Evolutionary conservation across 2,329 filamentous ascomycete genomes (phyloP), one percentile per base, ranked within the genome.

Genomic region (Epichloe coenophiala): DNA sequence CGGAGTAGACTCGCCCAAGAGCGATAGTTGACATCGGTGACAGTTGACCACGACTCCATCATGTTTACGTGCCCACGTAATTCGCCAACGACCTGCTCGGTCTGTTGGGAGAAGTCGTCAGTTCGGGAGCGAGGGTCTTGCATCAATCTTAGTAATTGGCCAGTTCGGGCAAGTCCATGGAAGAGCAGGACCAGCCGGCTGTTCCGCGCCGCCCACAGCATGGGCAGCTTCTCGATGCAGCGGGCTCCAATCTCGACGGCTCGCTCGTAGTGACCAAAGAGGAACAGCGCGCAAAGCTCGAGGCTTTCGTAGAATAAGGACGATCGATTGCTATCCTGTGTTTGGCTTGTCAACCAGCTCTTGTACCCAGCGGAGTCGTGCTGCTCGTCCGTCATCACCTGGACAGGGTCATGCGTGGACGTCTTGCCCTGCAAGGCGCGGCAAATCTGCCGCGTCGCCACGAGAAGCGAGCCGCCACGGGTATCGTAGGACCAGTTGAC

Each of bases 391-490:
- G 73, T 78, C 70, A 90, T 76, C 11, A 89, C 72, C 17, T 75
- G 70, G 0, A 71, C 60, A 0, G 81, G 66, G 9, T 75, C 68
- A 11, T 68, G 64, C 3, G 66, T 66, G 11, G 66, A 65, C 0
- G 86, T 90, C 63, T 88, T 90, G 49, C 86, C 86, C 61, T 88
- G 84, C 19, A 90, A 66, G 21, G 86, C 83, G 46, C 84, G 77
- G 47, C 75, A 77, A 23, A 78, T 74, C 61, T 90, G 86, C 47
- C 83, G 71, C 3, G 83, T 72, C 3, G 77, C 75, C 53, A 85
- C 77, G 6, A 90, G 68, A 48, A 88, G 70, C 0, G 80, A 80
- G 2, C 86, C 86, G 15, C 86, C 86, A 52, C 84, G 75, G 1
- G 83, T 76, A 58, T 89, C 86, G 43, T 75, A 70, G 45, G 81